Conservation (phyloP, 805 yeast genomes). For the Clavispora vitiphila region DNA sequence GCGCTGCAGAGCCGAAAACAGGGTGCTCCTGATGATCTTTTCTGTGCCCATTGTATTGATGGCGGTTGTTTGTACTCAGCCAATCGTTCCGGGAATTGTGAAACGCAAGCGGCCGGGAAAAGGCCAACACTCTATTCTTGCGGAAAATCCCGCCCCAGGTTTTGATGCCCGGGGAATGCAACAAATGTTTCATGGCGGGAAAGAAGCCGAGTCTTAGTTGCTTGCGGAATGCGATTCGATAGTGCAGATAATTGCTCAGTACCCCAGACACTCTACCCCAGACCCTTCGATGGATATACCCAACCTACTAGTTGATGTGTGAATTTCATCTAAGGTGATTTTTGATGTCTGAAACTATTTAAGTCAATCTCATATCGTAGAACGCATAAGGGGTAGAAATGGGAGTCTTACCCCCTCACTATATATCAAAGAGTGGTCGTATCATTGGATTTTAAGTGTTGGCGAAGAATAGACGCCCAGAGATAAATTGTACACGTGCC, state of each 20-base stretch:
- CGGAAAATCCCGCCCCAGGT: not conserved
- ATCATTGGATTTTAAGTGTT: conserved; percentile 15
- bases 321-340: too few relatives aligned
- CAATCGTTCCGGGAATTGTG: not conserved
- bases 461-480: conserved; percentile 41
- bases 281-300: too few relatives aligned
- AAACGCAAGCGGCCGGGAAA: not conserved
- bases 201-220: not conserved
- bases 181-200: not conserved
- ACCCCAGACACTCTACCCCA: too few relatives aligned
- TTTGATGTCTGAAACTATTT: too few relatives aligned
- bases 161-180: not conserved
- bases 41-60: not conserved
- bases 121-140: not conserved
- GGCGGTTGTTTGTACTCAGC: not conserved
- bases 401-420: too few relatives aligned
- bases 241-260: not conserved
- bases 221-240: not conserved
- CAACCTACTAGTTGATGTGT: too few relatives aligned
- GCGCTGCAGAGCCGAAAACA: not conserved
- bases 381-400: too few relatives aligned
- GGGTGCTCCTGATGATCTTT: not conserved
- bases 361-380: too few relatives aligned
- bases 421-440: too few relatives aligned
- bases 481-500: conserved; percentile 50